Percentiles rank a stretch among this genome's conserved stretches.
phyloP scores from a whole-genome alignment of 192 early-diverging fungal genomes.

The Umbelopsis ramanniana region DNA sequence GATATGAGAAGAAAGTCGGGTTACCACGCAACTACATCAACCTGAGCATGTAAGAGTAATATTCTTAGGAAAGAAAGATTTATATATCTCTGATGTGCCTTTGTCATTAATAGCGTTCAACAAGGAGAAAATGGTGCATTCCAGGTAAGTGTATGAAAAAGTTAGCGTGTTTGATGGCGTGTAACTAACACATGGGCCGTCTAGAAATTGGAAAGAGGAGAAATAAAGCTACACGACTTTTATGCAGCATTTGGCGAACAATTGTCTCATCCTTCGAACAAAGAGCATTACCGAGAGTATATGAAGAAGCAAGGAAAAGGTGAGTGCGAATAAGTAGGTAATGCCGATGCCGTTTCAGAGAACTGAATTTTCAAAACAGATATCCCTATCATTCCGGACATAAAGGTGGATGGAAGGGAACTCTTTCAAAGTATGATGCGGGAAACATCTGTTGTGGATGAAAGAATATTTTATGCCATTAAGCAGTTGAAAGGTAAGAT shows the following conservation, averaged over 20 bases:
- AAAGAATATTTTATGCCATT: slow-evolving; percentile 54
- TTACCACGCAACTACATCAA: slow-evolving; percentile 85
- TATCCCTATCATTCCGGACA: slow-evolving; percentile 27
- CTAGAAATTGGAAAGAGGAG: slow-evolving; percentile 62
- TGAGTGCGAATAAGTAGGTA: background rate
- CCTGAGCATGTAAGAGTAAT: slow-evolving; percentile 64
- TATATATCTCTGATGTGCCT: background rate
- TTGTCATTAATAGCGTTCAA: slow-evolving; percentile 24
- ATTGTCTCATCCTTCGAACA: slow-evolving; percentile 55
- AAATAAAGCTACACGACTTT: slow-evolving; percentile 60
- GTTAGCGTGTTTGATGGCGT: background rate
- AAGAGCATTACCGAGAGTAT: slow-evolving; percentile 52
- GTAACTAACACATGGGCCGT: background rate
- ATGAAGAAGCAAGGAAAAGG: slow-evolving; percentile 35
- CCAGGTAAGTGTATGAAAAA: slow-evolving; percentile 34
- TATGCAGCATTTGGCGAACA: slow-evolving; percentile 63
- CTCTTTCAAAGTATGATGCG: slow-evolving; percentile 68
- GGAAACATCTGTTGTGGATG: slow-evolving; percentile 51
- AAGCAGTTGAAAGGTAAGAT: slow-evolving; percentile 45
- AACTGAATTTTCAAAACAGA: background rate
- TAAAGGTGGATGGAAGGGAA: slow-evolving; percentile 58
- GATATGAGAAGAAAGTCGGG: slow-evolving; percentile 64
- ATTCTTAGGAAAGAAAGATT: background rate
- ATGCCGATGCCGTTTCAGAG: background rate
- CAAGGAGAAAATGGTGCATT: slow-evolving; percentile 49